phyloP scores from a whole-genome alignment of 805 yeast species.

The Metschnikowia santaceciliae region DNA sequence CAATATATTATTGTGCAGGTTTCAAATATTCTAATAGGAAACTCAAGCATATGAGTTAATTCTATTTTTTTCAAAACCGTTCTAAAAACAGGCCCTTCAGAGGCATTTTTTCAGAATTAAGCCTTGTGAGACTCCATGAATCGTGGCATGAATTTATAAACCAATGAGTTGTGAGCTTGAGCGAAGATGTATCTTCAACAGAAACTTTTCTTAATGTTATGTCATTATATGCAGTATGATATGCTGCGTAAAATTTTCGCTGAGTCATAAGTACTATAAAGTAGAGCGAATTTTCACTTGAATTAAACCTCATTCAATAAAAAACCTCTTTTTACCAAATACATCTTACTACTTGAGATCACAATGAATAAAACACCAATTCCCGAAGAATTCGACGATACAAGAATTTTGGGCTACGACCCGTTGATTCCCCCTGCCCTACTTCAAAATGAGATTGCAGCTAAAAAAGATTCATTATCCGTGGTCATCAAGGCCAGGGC shows the following conservation, averaged over 20 bases:
- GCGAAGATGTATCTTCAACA: not conserved
- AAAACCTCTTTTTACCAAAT: not conserved
- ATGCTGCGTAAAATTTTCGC: constrained; percentile 17
- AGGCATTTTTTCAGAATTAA: not conserved
- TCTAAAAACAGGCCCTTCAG: not conserved
- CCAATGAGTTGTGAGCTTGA: not conserved
- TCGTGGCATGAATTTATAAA: not conserved
- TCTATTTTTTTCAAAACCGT: not conserved
- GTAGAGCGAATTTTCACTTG: constrained; percentile 1
- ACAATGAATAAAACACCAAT: constrained; percentile 45
- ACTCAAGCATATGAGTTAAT: not conserved
- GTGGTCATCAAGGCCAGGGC: constrained; percentile 74
- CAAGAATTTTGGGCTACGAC: constrained; percentile 82
- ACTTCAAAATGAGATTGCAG: constrained; percentile 79
- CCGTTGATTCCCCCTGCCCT: constrained; percentile 95
- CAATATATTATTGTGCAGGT: not conserved
- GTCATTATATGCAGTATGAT: constrained; percentile 8
- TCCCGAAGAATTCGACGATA: constrained; percentile 69
- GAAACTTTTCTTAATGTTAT: not conserved
- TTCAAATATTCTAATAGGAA: not conserved
- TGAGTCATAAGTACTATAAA: constrained; percentile 12
- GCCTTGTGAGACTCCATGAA: not conserved
- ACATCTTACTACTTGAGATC: not conserved
- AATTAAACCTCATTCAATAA: not conserved
- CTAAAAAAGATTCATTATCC: constrained; percentile 54